phyloP scores from a whole-genome alignment of 805 yeast species.

The Candida arabinofermentans region DNA sequence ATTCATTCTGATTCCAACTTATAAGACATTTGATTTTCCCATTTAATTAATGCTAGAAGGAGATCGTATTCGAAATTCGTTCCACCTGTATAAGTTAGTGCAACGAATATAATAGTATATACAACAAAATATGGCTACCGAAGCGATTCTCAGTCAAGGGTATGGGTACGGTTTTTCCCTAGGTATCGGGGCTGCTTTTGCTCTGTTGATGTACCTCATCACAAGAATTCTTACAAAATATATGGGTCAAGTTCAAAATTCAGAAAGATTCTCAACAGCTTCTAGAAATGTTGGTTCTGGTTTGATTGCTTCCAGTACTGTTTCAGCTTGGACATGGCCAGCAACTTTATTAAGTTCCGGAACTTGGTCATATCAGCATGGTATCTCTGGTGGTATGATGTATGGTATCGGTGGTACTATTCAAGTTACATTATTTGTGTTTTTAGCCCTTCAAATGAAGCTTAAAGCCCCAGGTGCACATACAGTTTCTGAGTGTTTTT shows the following conservation, averaged over 20 bases:
- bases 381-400: constrained; percentile 37
- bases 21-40: no score
- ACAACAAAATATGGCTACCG: constrained; percentile 12
- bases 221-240: constrained; percentile 35
- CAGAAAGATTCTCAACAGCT: constrained; percentile 40
- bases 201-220: constrained; percentile 36
- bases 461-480: constrained; percentile 40
- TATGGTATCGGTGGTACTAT: constrained; percentile 37
- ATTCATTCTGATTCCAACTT: no score
- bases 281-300: constrained; percentile 39
- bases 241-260: constrained; percentile 35
- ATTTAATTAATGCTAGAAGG: no score
- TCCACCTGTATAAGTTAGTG: no score
- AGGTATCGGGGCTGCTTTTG: constrained; percentile 44
- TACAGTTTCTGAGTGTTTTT: constrained; percentile 38
- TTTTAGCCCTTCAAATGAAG: constrained; percentile 37
- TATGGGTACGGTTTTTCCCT: constrained; percentile 40
- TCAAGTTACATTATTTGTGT: constrained; percentile 35
- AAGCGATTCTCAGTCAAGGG: constrained; percentile 28
- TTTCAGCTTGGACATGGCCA: constrained; percentile 47
- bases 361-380: constrained; percentile 38
- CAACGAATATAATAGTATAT: no score
- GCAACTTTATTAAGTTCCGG: constrained; percentile 37
- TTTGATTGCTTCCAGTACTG: constrained; percentile 40
- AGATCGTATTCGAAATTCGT: no score